phyloP scores from a whole-genome alignment of 495 filamentous ascomycete species.

The Geoglossum glabrum region DNA sequence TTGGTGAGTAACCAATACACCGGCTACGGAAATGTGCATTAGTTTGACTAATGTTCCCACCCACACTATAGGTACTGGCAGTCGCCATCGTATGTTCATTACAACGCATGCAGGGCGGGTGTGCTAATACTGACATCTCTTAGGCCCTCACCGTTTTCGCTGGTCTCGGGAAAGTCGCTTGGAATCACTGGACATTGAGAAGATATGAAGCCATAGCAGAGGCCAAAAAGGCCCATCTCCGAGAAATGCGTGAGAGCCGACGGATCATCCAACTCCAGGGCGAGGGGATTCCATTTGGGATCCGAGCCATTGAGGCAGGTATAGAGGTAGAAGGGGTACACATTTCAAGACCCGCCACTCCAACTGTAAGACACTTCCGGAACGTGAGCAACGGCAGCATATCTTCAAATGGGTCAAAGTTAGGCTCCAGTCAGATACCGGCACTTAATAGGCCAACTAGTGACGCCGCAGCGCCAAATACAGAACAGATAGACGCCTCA shows the following conservation, averaged over 20 bases:
- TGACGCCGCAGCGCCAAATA: not conserved
- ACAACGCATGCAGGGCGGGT: not conserved
- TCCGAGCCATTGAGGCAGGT: constrained; percentile 71
- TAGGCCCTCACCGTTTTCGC: not conserved
- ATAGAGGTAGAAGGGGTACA: constrained; percentile 78
- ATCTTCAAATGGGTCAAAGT: not conserved
- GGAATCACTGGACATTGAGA: not conserved
- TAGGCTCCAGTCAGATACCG: constrained; percentile 10
- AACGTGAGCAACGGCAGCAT: constrained; percentile 6
- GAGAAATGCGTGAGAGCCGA: constrained; percentile 30
- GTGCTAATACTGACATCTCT: not conserved
- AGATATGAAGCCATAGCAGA: constrained; percentile 28
- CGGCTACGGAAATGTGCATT: not conserved
- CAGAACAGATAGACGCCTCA: constrained; percentile 3
- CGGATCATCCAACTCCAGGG: constrained; percentile 19
- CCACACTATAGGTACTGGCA: constrained; percentile 1
- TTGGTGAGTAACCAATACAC: not conserved
- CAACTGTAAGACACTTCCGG: constrained; percentile 16
- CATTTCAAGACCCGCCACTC: constrained; percentile 49
- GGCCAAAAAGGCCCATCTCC: constrained; percentile 35
- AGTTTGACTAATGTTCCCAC: not conserved
- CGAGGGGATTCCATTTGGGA: constrained; percentile 67
- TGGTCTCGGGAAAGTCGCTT: not conserved
- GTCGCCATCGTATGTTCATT: not conserved
- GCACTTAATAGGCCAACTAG: not conserved